Base-by-base conservation (phyloP, 2,329 filamentous ascomycete species). In the Penicillium brasilianum region DNA sequence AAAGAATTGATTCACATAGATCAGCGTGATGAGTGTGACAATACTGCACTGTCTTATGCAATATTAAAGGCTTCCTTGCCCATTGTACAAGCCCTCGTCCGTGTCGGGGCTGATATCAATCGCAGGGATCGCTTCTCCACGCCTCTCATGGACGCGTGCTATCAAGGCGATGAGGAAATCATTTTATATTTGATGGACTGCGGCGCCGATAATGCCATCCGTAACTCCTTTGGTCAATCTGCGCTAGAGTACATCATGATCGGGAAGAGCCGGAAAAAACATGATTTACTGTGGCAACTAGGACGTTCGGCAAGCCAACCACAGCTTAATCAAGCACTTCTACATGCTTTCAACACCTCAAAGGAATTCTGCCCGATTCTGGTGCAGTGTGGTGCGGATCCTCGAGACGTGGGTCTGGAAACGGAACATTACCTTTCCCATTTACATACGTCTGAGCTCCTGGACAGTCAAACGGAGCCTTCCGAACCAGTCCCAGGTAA, bases 141-240 rank as follows among this genome's bases (percentile, higher is more conserved):
- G n/a, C 49, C 28, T 52, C 49, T 52, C n/a, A 52, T 52, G 49
- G 49, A 52, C 30, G 32, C 49, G 18, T 52, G 49, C 18, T 52
- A 52, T 52, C 49, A 37, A 52, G 49, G 49, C 1, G 49, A 52
- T 52, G 30, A 37, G 30, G 7, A 5, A 16, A 37, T 52, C 18
- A 52, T 52, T 37, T 20, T 37, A 13, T 52, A 37, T 8, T 52
- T 52, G 28, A 52, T 34, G 16, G 18, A 11, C 49, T 52, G 4
- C 22, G 44, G 44, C 22, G 44, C 44, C 25, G 44, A 49, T 30
- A 6, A 30, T 49, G 44, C 44, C 22, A 10, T 18, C 22, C 44
- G 44, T 18, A 49, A 49, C 25, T 30, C 22, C 44, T 49, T 30
- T n/a, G 22, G n/a, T 16, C 6, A 4, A 30, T 49, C 44, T 30